A percentile compares a stretch with the other conserved stretches of the same genome.
Conservation (phyloP, 2,329 filamentous ascomycete genomes). For the Coniochaeta ligniaria region DNA sequence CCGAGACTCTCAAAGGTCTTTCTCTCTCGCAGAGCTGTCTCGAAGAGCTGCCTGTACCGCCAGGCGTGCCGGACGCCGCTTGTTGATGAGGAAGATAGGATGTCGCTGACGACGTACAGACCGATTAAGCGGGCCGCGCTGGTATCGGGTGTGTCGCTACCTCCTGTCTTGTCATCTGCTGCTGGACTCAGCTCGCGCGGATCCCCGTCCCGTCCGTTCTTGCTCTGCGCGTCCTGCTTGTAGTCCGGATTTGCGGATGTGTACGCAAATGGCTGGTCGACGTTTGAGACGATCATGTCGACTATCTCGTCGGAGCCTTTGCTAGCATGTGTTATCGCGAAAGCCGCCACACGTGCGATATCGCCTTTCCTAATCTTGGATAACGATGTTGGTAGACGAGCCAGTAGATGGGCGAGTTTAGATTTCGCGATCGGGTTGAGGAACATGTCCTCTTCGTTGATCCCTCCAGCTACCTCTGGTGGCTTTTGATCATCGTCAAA, state of each 20-base stretch:
- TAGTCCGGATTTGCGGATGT: slow-evolving; percentile 61
- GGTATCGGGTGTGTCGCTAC: slow-evolving; percentile 44
- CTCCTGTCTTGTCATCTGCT: slow-evolving; percentile 32
- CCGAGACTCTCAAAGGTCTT: slow-evolving; percentile 72
- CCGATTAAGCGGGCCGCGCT: slow-evolving; percentile 72
- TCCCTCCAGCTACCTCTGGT: slow-evolving; percentile 26
- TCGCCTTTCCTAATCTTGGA: slow-evolving; percentile 75
- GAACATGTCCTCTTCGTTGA: slow-evolving; percentile 50
- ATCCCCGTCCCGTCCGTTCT: slow-evolving; percentile 26
- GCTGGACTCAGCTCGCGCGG: slow-evolving; percentile 27
- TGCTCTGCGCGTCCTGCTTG: slow-evolving; percentile 28
- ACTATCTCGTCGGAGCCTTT: slow-evolving; percentile 85
- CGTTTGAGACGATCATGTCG: slow-evolving; percentile 77
- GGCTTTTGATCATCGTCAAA: slow-evolving; percentile 48
- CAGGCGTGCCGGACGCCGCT: slow-evolving; percentile 77
- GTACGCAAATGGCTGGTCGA: slow-evolving; percentile 68
- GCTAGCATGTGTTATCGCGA: slow-evolving; percentile 82
- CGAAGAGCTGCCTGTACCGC: slow-evolving; percentile 78
- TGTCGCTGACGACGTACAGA: slow-evolving; percentile 71
- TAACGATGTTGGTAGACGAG: slow-evolving; percentile 69
- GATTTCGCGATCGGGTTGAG: slow-evolving; percentile 79
- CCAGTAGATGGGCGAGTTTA: slow-evolving; percentile 76
- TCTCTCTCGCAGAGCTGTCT: slow-evolving; percentile 59
- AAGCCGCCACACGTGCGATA: slow-evolving; percentile 76
- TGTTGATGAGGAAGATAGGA: slow-evolving; percentile 69